Percentiles rank a stretch among this genome's conserved stretches.
Conservation (phyloP, 2,329 filamentous ascomycete genomes). For the Sarocladium strictum region DNA sequence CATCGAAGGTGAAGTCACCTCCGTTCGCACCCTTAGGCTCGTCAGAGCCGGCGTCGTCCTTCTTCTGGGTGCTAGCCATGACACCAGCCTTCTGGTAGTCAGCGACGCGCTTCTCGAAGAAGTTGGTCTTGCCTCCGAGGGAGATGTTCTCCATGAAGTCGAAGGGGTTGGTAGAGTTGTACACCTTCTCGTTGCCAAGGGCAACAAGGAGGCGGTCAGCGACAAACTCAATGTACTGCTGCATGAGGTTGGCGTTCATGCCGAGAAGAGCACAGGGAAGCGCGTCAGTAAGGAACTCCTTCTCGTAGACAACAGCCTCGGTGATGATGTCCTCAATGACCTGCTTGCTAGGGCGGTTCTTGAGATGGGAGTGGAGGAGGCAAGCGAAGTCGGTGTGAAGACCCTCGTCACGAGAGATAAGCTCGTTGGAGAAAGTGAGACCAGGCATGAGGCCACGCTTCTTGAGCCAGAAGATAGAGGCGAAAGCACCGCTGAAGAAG, state of each 20-base stretch:
- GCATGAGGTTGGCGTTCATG: conserved; percentile 97
- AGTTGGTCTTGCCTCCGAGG: conserved; percentile 98
- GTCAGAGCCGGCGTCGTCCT: conserved; percentile 39
- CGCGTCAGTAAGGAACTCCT: conserved; percentile 96
- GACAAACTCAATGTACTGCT: conserved; percentile 99
- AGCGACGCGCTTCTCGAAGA: conserved; percentile 99
- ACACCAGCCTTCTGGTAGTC: conserved; percentile 99
- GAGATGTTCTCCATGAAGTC: conserved; percentile 99
- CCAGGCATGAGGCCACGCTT: conserved; percentile 99
- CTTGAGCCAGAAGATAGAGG: conserved; percentile 99
- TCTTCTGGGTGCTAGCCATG: conserved; percentile 86
- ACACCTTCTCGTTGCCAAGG: conserved; percentile 90
- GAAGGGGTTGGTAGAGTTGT: conserved; percentile 91
- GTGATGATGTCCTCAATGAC: conserved; percentile 83
- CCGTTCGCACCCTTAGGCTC: conserved; percentile 52
- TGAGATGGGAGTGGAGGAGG: conserved; percentile 93
- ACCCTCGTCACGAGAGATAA: conserved; percentile 98
- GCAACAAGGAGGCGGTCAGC: conserved; percentile 90
- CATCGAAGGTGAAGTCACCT: conserved; percentile 88
- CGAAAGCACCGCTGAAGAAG: conserved; percentile 98
- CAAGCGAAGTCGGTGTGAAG: conserved; percentile 99
- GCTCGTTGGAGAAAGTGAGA: conserved; percentile 98
- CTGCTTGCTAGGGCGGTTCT: conserved; percentile 79
- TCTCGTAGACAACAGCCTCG: conserved; percentile 89
- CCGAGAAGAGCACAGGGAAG: conserved; percentile 88